Evolutionary conservation across 2,329 filamentous ascomycete genomes (phyloP).

Genomic region (Colletotrichum sp.): DNA sequence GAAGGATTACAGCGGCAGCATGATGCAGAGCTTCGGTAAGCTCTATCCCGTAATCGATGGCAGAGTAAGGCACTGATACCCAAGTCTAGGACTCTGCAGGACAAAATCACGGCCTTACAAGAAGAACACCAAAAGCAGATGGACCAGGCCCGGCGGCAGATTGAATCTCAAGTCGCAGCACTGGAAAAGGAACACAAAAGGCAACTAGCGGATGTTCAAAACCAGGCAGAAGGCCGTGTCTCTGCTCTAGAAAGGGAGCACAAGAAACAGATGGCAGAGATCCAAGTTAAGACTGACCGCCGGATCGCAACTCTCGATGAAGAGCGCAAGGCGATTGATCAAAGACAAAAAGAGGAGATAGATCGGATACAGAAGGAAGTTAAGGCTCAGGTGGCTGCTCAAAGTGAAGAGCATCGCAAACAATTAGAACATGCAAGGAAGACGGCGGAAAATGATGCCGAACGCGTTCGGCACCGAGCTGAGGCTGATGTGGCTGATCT

Average conservation of each 20-base stretch:
- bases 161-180: conserved; percentile 48
- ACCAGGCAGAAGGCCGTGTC: conserved; percentile 51
- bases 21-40: conserved; percentile 66
- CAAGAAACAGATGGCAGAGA: conserved; percentile 30
- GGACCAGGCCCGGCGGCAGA: conserved; percentile 47
- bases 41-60: conserved; percentile 7
- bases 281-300: conserved; percentile 11
- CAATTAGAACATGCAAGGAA: conserved; percentile 53
- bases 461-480: conserved; percentile 50
- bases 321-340: conserved; percentile 20
- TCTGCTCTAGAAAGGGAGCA: conserved; percentile 34
- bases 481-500: conserved; percentile 71
- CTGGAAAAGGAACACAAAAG: conserved; percentile 23
- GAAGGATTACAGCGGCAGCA: conserved; percentile 75
- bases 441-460: conserved; percentile 51
- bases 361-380: conserved; percentile 41
- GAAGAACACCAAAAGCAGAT: conserved; percentile 22
- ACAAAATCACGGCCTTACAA: conserved; percentile 20
- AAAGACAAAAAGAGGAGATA: conserved; percentile 25
- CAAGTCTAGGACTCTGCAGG: conserved; percentile 11
- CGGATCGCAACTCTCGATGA: conserved; percentile 5
- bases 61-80: background rate
- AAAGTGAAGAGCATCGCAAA: conserved; percentile 38
- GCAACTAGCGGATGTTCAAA: conserved; percentile 42
- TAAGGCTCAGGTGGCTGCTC: conserved; percentile 25